Evolutionary conservation across 1,139 yeast genomes (phyloP).

Genomic region (Magnusiomyces starmeri): DNA sequence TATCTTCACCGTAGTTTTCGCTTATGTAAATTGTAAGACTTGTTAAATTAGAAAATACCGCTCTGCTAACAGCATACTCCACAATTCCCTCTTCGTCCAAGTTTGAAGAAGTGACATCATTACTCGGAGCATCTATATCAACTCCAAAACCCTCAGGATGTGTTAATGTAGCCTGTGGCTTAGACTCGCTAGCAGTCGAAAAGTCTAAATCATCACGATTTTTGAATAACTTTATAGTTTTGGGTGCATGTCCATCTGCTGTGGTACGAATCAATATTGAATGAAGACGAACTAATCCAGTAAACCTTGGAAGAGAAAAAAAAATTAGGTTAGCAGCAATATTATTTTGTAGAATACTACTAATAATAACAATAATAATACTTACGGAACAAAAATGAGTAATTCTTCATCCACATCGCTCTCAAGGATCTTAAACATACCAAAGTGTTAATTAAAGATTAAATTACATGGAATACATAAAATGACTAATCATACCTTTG

Average conservation of each 20-base stretch:
- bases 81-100: slow-evolving; percentile 51
- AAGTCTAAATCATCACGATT: slow-evolving; percentile 67
- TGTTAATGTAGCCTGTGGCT: slow-evolving; percentile 47
- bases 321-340: no score
- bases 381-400: slow-evolving; percentile 57
- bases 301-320: slow-evolving; percentile 38
- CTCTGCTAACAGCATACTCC: slow-evolving; percentile 77
- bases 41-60: slow-evolving; percentile 62
- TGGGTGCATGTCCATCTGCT: slow-evolving; percentile 58
- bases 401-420: slow-evolving; percentile 82
- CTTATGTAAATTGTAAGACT: slow-evolving; percentile 62
- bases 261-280: slow-evolving; percentile 65
- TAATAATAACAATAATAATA: not conserved
- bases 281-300: slow-evolving; percentile 65
- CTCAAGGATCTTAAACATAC: slow-evolving; percentile 42
- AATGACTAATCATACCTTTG: slow-evolving; percentile 22
- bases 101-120: slow-evolving; percentile 26
- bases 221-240: slow-evolving; percentile 61
- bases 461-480: not conserved
- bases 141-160: slow-evolving; percentile 54
- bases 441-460: slow-evolving; percentile 9
- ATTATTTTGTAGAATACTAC: not conserved
- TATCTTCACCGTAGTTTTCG: slow-evolving; percentile 58
- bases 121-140: slow-evolving; percentile 20
- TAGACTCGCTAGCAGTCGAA: slow-evolving; percentile 46